Evolutionary conservation across 2,329 filamentous ascomycete genomes (phyloP).

Genomic region (Bipolaris gigantea): DNA sequence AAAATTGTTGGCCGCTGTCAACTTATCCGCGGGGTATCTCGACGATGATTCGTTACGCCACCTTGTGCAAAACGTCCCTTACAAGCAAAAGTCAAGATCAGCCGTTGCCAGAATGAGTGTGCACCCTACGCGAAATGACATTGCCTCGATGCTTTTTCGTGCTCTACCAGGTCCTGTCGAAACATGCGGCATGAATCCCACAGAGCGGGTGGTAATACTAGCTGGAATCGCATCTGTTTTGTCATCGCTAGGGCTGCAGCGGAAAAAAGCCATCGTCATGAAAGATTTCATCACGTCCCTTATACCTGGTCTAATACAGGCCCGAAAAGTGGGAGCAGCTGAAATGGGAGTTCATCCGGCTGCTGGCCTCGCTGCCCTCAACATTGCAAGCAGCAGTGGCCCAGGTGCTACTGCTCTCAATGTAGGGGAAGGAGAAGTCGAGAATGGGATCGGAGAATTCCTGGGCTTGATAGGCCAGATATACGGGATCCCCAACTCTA

Average conservation of each 20-base stretch:
- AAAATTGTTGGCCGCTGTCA: slow-evolving; percentile 68
- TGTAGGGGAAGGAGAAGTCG: slow-evolving; percentile 42
- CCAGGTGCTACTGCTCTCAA: slow-evolving; percentile 79
- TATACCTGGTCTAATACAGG: slow-evolving; percentile 83
- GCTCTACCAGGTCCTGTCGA: slow-evolving; percentile 59
- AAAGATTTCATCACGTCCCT: slow-evolving; percentile 82
- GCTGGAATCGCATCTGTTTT: slow-evolving; percentile 88
- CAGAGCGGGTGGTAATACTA: slow-evolving; percentile 76
- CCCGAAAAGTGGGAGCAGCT: slow-evolving; percentile 88
- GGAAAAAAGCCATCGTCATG: slow-evolving; percentile 90
- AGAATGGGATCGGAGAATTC: slow-evolving; percentile 48
- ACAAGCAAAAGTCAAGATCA: slow-evolving; percentile 48
- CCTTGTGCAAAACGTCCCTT: slow-evolving; percentile 47
- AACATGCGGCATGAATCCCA: slow-evolving; percentile 65
- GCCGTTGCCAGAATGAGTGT: slow-evolving; percentile 41
- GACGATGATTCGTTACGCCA: slow-evolving; percentile 58
- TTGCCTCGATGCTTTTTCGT: slow-evolving; percentile 43
- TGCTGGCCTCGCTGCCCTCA: slow-evolving; percentile 76
- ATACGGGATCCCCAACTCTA: slow-evolving; percentile 47
- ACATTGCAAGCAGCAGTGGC: slow-evolving; percentile 53
- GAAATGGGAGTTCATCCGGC: slow-evolving; percentile 95
- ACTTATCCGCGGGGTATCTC: slow-evolving; percentile 66
- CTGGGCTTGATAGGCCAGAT: slow-evolving; percentile 46
- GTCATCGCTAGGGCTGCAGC: slow-evolving; percentile 73
- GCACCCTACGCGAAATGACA: slow-evolving; percentile 41